Evolutionary conservation across 2,329 filamentous ascomycete genomes (phyloP).

Genomic region (Akanthomyces dipterigenus): DNA sequence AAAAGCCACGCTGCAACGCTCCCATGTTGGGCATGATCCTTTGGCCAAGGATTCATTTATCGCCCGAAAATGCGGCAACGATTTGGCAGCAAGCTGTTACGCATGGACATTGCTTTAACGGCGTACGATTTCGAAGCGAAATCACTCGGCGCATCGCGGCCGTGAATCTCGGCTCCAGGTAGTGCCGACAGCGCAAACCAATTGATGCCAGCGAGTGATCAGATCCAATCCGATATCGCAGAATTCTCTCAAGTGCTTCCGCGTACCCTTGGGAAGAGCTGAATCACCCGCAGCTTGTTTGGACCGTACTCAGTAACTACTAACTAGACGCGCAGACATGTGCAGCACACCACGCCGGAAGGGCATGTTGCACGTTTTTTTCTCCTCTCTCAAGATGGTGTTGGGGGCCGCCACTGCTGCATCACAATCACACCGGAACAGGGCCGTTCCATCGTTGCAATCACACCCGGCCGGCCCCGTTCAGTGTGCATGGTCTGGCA

Average conservation of each 20-base stretch:
- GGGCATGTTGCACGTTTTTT: constrained; percentile 1
- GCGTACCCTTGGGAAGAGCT: not conserved
- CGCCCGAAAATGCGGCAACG: not conserved
- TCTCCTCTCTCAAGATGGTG: not conserved
- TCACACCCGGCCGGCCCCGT: not conserved
- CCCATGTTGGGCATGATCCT: not conserved
- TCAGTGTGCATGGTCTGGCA: not conserved
- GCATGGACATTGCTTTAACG: no score
- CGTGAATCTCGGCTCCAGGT: no score
- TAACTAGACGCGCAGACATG: not conserved
- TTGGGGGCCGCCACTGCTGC: constrained; percentile 2
- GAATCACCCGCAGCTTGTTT: not conserved
- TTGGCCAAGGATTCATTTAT: not conserved
- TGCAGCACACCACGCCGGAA: not conserved
- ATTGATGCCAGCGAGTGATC: not conserved
- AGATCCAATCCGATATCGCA: not conserved
- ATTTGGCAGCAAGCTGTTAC: not conserved
- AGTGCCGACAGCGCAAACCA: not conserved
- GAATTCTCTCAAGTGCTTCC: not conserved
- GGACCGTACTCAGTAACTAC: no score
- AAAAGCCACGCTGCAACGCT: constrained; percentile 9
- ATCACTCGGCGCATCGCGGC: no score
- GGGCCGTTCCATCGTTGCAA: constrained; percentile 3
- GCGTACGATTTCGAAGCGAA: no score
- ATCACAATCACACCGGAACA: constrained; percentile 5